Conservation (phyloP, 2,329 filamentous ascomycete genomes). For the Calonectria fujianensis region DNA sequence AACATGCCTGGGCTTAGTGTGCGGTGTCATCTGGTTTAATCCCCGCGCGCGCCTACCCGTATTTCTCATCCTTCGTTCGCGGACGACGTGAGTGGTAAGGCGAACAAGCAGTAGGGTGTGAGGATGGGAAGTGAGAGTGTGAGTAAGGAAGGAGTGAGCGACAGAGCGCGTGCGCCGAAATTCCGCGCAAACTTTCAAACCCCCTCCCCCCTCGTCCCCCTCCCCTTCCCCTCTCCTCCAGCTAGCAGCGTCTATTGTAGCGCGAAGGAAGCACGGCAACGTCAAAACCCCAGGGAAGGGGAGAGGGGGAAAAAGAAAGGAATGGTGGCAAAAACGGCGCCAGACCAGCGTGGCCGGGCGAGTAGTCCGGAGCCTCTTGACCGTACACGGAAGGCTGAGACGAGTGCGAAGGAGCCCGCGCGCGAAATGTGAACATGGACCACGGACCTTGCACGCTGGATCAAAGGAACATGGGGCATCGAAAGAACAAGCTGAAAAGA, state of each 20-base stretch:
- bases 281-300: neutral
- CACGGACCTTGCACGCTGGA: constrained; percentile 18
- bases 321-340: constrained; percentile 23
- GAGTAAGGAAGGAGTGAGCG: neutral
- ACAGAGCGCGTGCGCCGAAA: constrained; percentile 4
- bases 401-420: constrained; percentile 28
- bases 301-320: constrained; percentile 7
- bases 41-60: neutral
- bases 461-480: constrained; percentile 6
- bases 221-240: neutral
- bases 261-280: neutral
- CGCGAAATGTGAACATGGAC: constrained; percentile 13
- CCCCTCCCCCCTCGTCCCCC: neutral
- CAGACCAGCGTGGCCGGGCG: neutral
- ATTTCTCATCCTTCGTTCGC: neutral
- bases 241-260: constrained; percentile 8
- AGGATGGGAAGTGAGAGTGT: neutral
- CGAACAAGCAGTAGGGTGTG: neutral
- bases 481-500: neutral
- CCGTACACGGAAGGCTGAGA: constrained; percentile 39
- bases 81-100: neutral
- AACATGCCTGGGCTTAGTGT: constrained; percentile 17
- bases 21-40: constrained; percentile 19
- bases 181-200: constrained; percentile 2
- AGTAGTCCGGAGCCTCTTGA: constrained; percentile 13